phyloP scores from a whole-genome alignment of 164 flowering plant species.

The Amborella trichopoda region DNA sequence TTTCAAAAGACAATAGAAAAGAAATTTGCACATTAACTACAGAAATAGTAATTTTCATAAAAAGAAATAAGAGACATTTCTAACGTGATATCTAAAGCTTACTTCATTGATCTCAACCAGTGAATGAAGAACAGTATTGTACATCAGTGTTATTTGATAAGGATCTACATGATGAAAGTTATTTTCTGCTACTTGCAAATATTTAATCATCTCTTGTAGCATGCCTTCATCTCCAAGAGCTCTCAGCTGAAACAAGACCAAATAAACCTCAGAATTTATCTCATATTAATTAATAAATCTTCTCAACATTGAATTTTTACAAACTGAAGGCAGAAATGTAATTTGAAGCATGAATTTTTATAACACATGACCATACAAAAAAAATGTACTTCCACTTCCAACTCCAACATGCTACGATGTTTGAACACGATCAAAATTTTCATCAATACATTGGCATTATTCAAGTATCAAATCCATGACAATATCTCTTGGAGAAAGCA shows the following conservation, averaged over 20 bases:
- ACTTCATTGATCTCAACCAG: slow-evolving; percentile 70
- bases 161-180: slow-evolving; percentile 16
- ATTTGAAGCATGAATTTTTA: no score
- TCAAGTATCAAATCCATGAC: no score
- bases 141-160: slow-evolving; percentile 21
- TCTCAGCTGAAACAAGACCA: slow-evolving; percentile 37
- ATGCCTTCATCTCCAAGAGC: slow-evolving; percentile 84
- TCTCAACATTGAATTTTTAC: no score
- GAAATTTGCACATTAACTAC: neutral
- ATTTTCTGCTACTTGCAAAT: slow-evolving; percentile 33
- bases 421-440: no score
- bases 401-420: no score
- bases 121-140: slow-evolving; percentile 57
- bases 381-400: no score
- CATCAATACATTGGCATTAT: no score
- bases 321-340: no score
- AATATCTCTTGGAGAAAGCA: no score
- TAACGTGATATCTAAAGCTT: slow-evolving; percentile 16
- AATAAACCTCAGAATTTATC: no score
- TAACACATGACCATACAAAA: no score
- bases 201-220: slow-evolving; percentile 40
- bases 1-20: neutral
- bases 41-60: neutral
- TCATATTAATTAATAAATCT: no score
- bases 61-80: neutral